These are phyloP conservation scores for Phytophthora sp. DNA, from an alignment of 352 stramenopile species.

Conservation along the genomic window DNA sequence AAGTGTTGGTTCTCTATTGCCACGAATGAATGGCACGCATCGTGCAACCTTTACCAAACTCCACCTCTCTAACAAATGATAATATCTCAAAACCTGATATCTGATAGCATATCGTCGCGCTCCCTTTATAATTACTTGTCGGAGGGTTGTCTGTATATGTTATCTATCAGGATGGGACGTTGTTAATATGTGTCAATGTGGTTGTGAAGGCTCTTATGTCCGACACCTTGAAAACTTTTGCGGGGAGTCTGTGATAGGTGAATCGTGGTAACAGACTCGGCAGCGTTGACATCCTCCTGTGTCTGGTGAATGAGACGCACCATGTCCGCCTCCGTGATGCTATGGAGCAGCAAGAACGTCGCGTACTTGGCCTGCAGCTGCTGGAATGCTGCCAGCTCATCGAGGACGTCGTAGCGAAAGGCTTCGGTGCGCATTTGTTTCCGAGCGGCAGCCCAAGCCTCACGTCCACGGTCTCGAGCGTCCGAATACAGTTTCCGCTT, in stretches of 20 bases:
- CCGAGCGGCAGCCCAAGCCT: constrained; percentile 51
- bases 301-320: constrained; percentile 57
- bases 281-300: constrained; percentile 30
- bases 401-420: constrained; percentile 74
- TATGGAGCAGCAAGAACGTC: constrained; percentile 71
- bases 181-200: no score
- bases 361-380: constrained; percentile 65
- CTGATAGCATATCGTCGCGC: no score
- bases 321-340: constrained; percentile 69
- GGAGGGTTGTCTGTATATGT: no score
- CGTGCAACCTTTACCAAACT: no score
- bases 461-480: constrained; percentile 43
- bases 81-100: no score
- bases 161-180: no score
- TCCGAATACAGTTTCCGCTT: constrained; percentile 65
- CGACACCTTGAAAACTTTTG: not conserved
- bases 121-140: no score
- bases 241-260: not conserved
- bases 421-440: constrained; percentile 63
- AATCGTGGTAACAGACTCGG: not conserved
- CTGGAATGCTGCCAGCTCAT: constrained; percentile 69
- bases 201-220: no score
- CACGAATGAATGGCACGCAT: no score
- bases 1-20: no score
- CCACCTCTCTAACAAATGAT: no score